These are phyloP conservation scores for Penicillium sp. DNA, from an alignment of 2,329 filamentous ascomycete species.

Conservation along the genomic window DNA sequence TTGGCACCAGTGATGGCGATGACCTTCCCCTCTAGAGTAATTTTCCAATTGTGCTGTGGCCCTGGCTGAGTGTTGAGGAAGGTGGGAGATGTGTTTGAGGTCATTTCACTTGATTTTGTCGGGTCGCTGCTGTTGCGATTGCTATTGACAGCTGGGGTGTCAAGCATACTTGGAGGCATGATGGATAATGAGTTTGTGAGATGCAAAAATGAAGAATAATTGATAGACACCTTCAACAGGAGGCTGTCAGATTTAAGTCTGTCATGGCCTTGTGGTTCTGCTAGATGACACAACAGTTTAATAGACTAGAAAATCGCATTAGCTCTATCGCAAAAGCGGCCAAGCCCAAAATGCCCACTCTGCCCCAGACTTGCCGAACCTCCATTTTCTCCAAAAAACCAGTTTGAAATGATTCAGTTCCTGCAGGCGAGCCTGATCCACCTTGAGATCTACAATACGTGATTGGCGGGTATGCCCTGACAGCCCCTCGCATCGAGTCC, in stretches of 20 bases:
- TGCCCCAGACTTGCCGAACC: no score
- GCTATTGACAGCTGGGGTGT: not conserved
- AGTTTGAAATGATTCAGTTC: no score
- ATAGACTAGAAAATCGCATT: not conserved
- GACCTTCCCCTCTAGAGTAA: slow-evolving; percentile 48
- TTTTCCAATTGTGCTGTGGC: slow-evolving; percentile 50
- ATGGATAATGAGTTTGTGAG: not conserved
- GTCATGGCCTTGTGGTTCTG: not conserved
- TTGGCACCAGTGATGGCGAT: slow-evolving; percentile 36
- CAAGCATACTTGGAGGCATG: not conserved
- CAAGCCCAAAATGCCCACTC: no score
- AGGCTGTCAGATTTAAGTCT: not conserved
- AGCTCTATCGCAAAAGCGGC: no score
- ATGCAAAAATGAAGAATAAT: not conserved
- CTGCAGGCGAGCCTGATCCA: no score
- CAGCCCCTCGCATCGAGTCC: not conserved
- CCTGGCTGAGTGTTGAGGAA: slow-evolving; percentile 47
- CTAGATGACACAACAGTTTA: not conserved
- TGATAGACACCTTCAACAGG: not conserved
- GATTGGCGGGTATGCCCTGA: not conserved
- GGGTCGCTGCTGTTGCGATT: not conserved
- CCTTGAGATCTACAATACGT: no score
- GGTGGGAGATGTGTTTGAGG: slow-evolving; percentile 27
- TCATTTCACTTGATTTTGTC: slow-evolving; percentile 7
- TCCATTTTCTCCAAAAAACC: no score